A percentile compares a stretch with the other conserved stretches of the same genome.
Evolutionary conservation across 1,139 yeast species (phyloP).

Genomic region (Yamadazyma triangularis): DNA sequence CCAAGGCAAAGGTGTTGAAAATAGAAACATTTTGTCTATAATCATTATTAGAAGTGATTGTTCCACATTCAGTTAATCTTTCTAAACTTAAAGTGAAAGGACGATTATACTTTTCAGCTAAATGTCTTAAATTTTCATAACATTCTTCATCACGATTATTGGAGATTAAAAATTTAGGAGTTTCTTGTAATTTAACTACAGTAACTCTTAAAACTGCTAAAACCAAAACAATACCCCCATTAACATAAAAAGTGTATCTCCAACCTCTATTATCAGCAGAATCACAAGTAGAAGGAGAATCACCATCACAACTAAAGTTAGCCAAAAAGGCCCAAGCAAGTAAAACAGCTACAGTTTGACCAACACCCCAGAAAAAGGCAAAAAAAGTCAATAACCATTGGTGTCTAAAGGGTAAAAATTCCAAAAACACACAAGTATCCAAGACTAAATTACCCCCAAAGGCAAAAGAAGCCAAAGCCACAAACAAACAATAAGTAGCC

Average conservation of each 20-base stretch:
- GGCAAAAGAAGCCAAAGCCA: constrained; percentile 41
- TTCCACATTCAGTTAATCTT: constrained; percentile 41
- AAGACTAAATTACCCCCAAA: constrained; percentile 61
- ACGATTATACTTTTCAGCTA: constrained; percentile 42
- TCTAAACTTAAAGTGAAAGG: constrained; percentile 41
- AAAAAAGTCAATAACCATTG: constrained; percentile 53
- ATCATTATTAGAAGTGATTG: constrained; percentile 23
- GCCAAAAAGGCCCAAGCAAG: constrained; percentile 56
- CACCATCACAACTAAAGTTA: constrained; percentile 39
- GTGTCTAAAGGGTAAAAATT: constrained; percentile 49
- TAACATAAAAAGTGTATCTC: constrained; percentile 54
- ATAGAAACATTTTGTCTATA: constrained; percentile 16
- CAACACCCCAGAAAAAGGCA: constrained; percentile 63
- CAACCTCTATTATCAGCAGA: constrained; percentile 51
- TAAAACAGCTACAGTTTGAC: constrained; percentile 53
- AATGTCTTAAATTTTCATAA: constrained; percentile 24
- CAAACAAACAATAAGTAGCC: constrained; percentile 47
- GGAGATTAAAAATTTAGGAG: constrained; percentile 54
- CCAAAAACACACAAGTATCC: constrained; percentile 58
- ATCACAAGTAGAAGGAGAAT: constrained; percentile 32
- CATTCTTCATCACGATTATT: constrained; percentile 53
- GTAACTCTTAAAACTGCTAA: constrained; percentile 46
- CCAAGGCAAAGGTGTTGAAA: constrained; percentile 15
- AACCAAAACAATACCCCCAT: constrained; percentile 49
- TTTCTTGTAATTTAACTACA: constrained; percentile 46